Base-by-base conservation (phyloP, 2,329 filamentous ascomycete species). In the Fusarium hainanense region DNA sequence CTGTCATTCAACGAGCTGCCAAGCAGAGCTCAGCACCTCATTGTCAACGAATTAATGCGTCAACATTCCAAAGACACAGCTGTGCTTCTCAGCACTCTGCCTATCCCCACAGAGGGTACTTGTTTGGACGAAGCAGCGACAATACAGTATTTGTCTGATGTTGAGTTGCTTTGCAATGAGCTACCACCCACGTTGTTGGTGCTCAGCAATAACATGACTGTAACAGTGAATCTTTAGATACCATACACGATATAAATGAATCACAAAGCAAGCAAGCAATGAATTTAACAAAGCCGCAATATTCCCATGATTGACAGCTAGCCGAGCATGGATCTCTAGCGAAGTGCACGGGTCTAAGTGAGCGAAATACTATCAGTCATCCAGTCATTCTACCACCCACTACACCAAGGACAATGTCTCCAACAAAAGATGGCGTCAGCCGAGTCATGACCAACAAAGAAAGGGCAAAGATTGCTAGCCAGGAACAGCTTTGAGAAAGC, bases 191-290 rank as follows among this genome's bases (percentile, higher is more conserved):
- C 89, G 47, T 78, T 97, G 74, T 82, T 97, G 78, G 92, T 97
- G 41, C 87, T 97, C 79, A 94, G 92, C 79, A 97, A 97, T 79
- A 93, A 90, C 75, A 94, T 97, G 91, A 97, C 93, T 18, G 93
- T 97, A 48, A 97, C 92, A 9, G 92, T 92, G 75, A 92, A 90
- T 77, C 79, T 93, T 66, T 93, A 72, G 57, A 63, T 37, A 37
- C 34, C 34, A 37, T n/a, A 37, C 34, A 37, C 34, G 18, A 37
- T 37, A 37, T 37, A n/a, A 46, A 51, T 52, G 30, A 56, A 67
- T 41, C 46, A 37, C 18, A 37, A 62, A 67, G 49, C 13, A 52
- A 52, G 49, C 32, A 52, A 52, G 49, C 32, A 52, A 27, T 18
- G 21, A 27, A 20, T n/a, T 49, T 46, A 40, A 49, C 46, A 69